Conservation (phyloP, 495 filamentous ascomycete species). For the Xylaria longipes region DNA sequence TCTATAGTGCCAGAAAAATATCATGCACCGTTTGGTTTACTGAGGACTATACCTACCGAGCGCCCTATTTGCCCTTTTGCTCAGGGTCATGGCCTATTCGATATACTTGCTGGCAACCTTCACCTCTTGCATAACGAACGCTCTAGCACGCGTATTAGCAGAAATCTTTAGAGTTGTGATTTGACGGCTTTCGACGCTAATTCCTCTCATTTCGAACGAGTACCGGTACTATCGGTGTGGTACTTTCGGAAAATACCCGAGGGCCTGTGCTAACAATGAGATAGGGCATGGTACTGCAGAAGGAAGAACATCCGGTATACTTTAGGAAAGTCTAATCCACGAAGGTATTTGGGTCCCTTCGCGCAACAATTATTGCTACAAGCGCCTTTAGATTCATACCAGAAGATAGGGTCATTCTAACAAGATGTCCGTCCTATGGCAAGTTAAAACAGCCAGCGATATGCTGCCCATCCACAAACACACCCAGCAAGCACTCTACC, state of each 20-base stretch:
- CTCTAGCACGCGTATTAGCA: neutral
- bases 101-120: neutral
- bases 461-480: neutral
- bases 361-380: neutral
- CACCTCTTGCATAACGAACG: neutral
- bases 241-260: no score
- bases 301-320: neutral
- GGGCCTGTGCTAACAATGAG: no score
- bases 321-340: neutral
- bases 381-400: neutral
- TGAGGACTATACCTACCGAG: no score
- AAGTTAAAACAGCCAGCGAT: constrained; percentile 1
- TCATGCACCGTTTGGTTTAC: neutral
- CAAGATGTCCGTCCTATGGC: neutral
- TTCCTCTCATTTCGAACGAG: neutral
- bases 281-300: neutral
- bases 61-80: neutral
- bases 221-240: no score
- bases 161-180: neutral
- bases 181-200: neutral
- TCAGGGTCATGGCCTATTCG: neutral
- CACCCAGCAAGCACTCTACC: neutral
- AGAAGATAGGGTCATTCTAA: neutral
- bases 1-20: neutral
- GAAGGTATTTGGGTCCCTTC: neutral